These are phyloP conservation scores for Wallacemonas collosoma DNA, from an alignment of 208 protist species.

Conservation along the genomic window DNA sequence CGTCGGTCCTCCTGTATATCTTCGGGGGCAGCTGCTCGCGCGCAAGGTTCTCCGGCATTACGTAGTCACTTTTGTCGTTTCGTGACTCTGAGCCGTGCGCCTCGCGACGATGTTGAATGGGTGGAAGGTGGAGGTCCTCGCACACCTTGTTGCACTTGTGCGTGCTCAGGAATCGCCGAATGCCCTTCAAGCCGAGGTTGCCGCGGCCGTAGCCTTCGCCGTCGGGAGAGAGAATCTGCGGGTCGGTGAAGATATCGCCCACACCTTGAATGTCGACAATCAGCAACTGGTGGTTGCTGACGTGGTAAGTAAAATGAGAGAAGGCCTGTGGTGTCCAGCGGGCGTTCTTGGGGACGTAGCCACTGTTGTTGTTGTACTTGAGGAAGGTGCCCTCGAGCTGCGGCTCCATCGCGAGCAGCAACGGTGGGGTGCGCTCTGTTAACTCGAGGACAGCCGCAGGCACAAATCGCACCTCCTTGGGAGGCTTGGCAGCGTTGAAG, in stretches of 20 bases:
- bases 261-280: constrained; percentile 92
- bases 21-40: constrained; percentile 52
- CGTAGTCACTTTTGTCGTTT: constrained; percentile 15
- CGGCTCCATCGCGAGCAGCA: constrained; percentile 79
- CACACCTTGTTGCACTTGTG: constrained; percentile 91
- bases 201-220: constrained; percentile 78
- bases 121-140: constrained; percentile 49
- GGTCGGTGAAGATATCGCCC: constrained; percentile 89
- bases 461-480: constrained; percentile 77
- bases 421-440: constrained; percentile 49
- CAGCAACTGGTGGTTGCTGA: constrained; percentile 64
- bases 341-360: constrained; percentile 67
- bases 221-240: constrained; percentile 86
- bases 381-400: constrained; percentile 71
- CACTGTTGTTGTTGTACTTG: constrained; percentile 94
- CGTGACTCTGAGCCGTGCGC: constrained; percentile 8
- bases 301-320: constrained; percentile 90
- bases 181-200: constrained; percentile 82
- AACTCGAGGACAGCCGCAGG: constrained; percentile 75
- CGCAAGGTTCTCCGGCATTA: constrained; percentile 10
- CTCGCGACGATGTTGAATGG: constrained; percentile 26
- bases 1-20: constrained; percentile 25
- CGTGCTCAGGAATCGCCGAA: constrained; percentile 64
- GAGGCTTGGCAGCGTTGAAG: constrained; percentile 62
- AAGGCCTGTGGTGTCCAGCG: constrained; percentile 90